phyloP scores from a whole-genome alignment of 495 filamentous ascomycete species.

The Neurospora sp. region DNA sequence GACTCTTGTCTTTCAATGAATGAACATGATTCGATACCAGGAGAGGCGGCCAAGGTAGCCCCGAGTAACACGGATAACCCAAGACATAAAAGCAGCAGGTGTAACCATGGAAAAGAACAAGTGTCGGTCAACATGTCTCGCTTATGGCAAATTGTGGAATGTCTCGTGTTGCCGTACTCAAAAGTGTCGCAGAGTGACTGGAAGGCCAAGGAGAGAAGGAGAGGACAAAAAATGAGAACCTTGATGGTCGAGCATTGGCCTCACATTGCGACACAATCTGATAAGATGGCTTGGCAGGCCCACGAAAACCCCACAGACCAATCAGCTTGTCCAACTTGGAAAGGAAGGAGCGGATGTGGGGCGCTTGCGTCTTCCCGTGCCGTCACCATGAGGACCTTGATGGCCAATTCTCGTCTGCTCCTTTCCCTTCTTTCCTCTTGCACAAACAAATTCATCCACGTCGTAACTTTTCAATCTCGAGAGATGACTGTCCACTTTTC shows the following conservation, averaged over 20 bases:
- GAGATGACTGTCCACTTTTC: neutral
- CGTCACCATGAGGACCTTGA: neutral
- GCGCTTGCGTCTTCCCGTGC: neutral
- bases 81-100: neutral
- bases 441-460: neutral
- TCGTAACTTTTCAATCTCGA: neutral
- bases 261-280: slow-evolving; percentile 9
- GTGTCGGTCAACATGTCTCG: neutral
- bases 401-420: neutral
- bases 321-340: neutral
- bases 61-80: neutral
- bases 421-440: neutral
- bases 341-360: neutral
- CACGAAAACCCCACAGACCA: neutral
- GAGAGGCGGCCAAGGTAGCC: neutral
- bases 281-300: slow-evolving; percentile 3
- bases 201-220: neutral
- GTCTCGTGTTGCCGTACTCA: neutral
- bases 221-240: slow-evolving; percentile 5
- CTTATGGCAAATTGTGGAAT: neutral
- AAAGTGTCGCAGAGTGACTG: neutral
- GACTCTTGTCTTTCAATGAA: neutral
- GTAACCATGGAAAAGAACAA: neutral
- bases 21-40: neutral
- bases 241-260: slow-evolving; percentile 7